phyloP scores from a whole-genome alignment of 2,329 filamentous ascomycete genomes.

The Aspergillus fructus region DNA sequence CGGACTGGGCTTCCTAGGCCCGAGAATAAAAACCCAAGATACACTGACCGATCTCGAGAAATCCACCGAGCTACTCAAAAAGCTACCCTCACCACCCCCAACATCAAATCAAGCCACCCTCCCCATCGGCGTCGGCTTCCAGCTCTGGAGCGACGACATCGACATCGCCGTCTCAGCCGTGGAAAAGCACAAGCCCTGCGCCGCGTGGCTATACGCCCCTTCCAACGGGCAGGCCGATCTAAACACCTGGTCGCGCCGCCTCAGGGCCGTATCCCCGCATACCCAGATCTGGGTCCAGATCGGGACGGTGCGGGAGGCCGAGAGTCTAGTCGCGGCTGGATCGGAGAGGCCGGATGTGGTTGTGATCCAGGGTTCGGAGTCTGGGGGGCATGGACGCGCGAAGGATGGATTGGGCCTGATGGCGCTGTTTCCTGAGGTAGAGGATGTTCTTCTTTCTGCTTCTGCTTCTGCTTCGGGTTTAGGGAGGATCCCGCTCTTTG shows the following conservation, averaged over 20 bases:
- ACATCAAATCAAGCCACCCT: not conserved
- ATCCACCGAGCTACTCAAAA: slow-evolving; percentile 25
- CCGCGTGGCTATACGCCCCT: slow-evolving; percentile 46
- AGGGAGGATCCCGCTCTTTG: slow-evolving; percentile 48
- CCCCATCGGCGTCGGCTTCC: slow-evolving; percentile 44
- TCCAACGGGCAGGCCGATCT: slow-evolving; percentile 32
- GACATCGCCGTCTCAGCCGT: slow-evolving; percentile 31
- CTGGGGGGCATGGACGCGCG: slow-evolving; percentile 55
- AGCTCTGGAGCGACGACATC: slow-evolving; percentile 41
- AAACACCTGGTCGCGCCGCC: slow-evolving; percentile 45
- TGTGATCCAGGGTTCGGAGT: slow-evolving; percentile 56
- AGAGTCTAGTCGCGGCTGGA: slow-evolving; percentile 36
- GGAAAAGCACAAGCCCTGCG: slow-evolving; percentile 38
- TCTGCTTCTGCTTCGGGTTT: slow-evolving; percentile 22
- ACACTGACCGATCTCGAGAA: slow-evolving; percentile 34
- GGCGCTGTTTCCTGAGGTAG: slow-evolving; percentile 53
- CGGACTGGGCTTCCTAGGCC: slow-evolving; percentile 57
- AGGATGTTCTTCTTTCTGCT: slow-evolving; percentile 31
- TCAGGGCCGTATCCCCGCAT: slow-evolving; percentile 42
- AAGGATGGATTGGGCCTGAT: slow-evolving; percentile 51
- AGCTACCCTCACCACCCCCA: not conserved
- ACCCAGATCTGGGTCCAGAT: slow-evolving; percentile 59
- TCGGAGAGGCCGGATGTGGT: slow-evolving; percentile 51
- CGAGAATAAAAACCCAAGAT: slow-evolving; percentile 50
- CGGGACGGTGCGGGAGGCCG: slow-evolving; percentile 52